These are phyloP conservation scores for Lactifluus rugatus DNA, from an alignment of 768 basidiomycete species.

Conservation along the genomic window DNA sequence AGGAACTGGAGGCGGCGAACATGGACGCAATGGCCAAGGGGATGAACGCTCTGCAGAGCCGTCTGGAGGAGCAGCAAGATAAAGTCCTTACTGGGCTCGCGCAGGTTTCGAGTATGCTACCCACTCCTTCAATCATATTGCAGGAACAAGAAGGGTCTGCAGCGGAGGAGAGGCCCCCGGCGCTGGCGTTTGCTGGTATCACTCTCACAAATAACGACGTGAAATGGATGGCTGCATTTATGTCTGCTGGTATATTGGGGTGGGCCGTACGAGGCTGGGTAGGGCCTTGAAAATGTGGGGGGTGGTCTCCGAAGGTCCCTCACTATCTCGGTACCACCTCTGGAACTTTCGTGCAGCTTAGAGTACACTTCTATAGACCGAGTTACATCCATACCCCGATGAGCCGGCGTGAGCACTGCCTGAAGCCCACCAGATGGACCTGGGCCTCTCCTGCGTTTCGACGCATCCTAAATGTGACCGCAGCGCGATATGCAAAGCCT, in stretches of 20 bases:
- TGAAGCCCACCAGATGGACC: not conserved
- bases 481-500: no score
- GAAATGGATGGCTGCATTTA: not conserved
- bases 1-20: slow-evolving; percentile 39
- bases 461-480: not conserved
- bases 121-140: no score
- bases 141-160: not conserved
- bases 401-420: not conserved
- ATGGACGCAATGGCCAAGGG: slow-evolving; percentile 1
- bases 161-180: not conserved
- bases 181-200: slow-evolving; percentile 15
- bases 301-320: not conserved
- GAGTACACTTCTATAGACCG: not conserved
- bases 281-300: slow-evolving; percentile 1
- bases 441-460: not conserved
- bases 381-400: not conserved
- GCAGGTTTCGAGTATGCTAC: not conserved
- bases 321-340: not conserved
- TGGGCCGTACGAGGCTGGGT: slow-evolving; percentile 9
- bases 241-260: slow-evolving; percentile 2
- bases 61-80: slow-evolving; percentile 17
- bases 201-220: not conserved
- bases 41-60: not conserved
- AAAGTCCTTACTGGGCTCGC: not conserved
- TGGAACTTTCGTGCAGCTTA: not conserved